A percentile compares a stretch with the other conserved stretches of the same genome.
These are phyloP conservation scores for Alternaria metachromatica DNA, from an alignment of 2,329 filamentous ascomycete species.

Conservation along the genomic window DNA sequence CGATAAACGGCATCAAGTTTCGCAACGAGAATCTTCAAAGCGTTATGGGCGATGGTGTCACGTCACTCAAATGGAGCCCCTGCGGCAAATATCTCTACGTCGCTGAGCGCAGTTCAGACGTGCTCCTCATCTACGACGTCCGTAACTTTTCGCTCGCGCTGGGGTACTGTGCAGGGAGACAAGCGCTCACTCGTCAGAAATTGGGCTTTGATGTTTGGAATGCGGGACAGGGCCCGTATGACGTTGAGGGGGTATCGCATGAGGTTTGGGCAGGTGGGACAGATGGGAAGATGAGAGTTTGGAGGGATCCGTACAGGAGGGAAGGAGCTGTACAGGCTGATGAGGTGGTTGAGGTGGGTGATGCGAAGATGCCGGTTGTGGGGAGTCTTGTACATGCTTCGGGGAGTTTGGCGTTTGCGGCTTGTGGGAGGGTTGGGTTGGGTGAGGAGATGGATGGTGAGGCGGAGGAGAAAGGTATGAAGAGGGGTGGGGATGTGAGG, in stretches of 20 bases:
- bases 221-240: slow-evolving; percentile 31
- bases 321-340: slow-evolving; percentile 49
- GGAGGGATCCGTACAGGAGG: slow-evolving; percentile 39
- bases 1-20: slow-evolving; percentile 11
- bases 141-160: slow-evolving; percentile 60
- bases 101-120: slow-evolving; percentile 63
- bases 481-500: slow-evolving; percentile 16
- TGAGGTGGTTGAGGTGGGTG: slow-evolving; percentile 28
- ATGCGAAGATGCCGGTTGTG: slow-evolving; percentile 24
- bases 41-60: slow-evolving; percentile 59
- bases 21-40: slow-evolving; percentile 4
- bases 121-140: slow-evolving; percentile 65
- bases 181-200: slow-evolving; percentile 61
- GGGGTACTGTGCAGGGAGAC: slow-evolving; percentile 55
- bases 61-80: slow-evolving; percentile 63
- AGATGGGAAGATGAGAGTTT: slow-evolving; percentile 60
- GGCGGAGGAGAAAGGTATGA: too few relatives aligned
- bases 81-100: slow-evolving; percentile 66
- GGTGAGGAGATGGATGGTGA: not conserved
- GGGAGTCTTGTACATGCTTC: slow-evolving; percentile 32
- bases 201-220: slow-evolving; percentile 61
- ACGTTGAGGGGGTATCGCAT: slow-evolving; percentile 38
- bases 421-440: slow-evolving; percentile 24
- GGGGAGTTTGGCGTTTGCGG: slow-evolving; percentile 31
- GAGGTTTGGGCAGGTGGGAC: slow-evolving; percentile 67